phyloP scores from a whole-genome alignment of 1,139 yeast species.

The Yamadazyma taylorii region DNA sequence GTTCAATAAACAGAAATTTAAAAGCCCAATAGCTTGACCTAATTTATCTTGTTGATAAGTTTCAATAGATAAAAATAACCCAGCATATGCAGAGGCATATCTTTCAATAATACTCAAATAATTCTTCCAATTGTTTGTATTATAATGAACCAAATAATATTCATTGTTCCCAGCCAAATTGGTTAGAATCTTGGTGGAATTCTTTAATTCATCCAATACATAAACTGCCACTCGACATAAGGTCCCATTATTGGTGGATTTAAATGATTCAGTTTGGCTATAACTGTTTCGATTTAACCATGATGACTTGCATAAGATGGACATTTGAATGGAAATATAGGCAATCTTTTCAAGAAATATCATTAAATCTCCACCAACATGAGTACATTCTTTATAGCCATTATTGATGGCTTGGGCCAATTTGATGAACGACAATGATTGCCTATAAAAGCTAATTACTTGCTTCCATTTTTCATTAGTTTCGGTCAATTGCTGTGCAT shows the following conservation, averaged over 20 bases:
- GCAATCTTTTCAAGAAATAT: slow-evolving; percentile 29
- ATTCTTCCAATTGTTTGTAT: slow-evolving; percentile 29
- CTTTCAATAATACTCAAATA: slow-evolving; percentile 34
- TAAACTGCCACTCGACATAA: slow-evolving; percentile 44
- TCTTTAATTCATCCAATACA: slow-evolving; percentile 33
- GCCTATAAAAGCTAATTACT: slow-evolving; percentile 33
- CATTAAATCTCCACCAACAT: slow-evolving; percentile 19
- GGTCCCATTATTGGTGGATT: slow-evolving; percentile 38
- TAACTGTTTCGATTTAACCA: slow-evolving; percentile 39
- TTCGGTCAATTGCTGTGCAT: slow-evolving; percentile 11
- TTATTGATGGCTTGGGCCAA: slow-evolving; percentile 21
- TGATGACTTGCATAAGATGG: slow-evolving; percentile 38
- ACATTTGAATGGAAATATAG: slow-evolving; percentile 39
- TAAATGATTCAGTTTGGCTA: slow-evolving; percentile 27
- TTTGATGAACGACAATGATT: slow-evolving; percentile 26
- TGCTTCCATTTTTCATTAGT: slow-evolving; percentile 37
- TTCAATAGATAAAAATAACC: slow-evolving; percentile 43
- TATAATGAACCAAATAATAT: slow-evolving; percentile 14
- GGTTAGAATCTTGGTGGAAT: slow-evolving; percentile 18
- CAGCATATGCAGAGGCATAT: slow-evolving; percentile 44
- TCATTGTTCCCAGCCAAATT: slow-evolving; percentile 13
- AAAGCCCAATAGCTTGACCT: slow-evolving; percentile 45
- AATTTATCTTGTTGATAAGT: slow-evolving; percentile 40
- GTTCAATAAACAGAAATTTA: slow-evolving; percentile 38
- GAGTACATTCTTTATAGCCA: slow-evolving; percentile 8